Base-by-base conservation (phyloP, 1,284 basidiomycete species). In the Chondrostereum purpureum region DNA sequence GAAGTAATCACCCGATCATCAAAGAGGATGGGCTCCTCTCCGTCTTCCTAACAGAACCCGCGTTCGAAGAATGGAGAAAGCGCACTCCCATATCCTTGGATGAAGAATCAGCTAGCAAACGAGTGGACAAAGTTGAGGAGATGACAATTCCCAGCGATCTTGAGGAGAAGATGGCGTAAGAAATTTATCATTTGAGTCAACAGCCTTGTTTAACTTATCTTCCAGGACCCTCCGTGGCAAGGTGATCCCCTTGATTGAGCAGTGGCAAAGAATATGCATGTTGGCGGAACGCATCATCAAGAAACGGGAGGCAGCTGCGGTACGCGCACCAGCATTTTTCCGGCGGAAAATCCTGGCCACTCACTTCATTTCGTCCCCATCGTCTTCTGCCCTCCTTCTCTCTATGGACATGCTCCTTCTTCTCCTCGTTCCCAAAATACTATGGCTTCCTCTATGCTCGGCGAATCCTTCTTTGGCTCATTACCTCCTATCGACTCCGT, bases 71-170 rank as follows among this genome's bases (percentile, higher is more conserved):
- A 39, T 95, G 92, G 92, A 74, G 90, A 37, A 93, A 91, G 58
- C 75, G 83, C 44, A 72, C 78, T 0, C 55, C 73, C 0, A 67
- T 88, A 6, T 82, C 84, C 4, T 70, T 90, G 33, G 91, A 95
- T 20, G 93, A 96, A 66, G 93, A 96, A 61, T 89, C 88, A 0
- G 65, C 70, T 0, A 83, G 81, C 49, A 91, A 91, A 57, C 78
- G 83, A 12, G 75, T 96, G 3, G 89, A 92, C 49, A 73, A 78
- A 18, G 71, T 86, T 5, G 88, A 95, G 61, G 91, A 95, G 64
- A 92, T 93, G 87, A 73, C 80, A 4, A 92, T 96, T 48, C 93
- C 93, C 2, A 82, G 85, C 49, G 92, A 96, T 63, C 71, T 96
- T 5, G 91, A 94, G 51, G 85, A 92, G 39, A 93, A 92, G 61